These are phyloP conservation scores for Penicillium sp. DNA, from an alignment of 2,329 filamentous ascomycete genomes.

Conservation along the genomic window DNA sequence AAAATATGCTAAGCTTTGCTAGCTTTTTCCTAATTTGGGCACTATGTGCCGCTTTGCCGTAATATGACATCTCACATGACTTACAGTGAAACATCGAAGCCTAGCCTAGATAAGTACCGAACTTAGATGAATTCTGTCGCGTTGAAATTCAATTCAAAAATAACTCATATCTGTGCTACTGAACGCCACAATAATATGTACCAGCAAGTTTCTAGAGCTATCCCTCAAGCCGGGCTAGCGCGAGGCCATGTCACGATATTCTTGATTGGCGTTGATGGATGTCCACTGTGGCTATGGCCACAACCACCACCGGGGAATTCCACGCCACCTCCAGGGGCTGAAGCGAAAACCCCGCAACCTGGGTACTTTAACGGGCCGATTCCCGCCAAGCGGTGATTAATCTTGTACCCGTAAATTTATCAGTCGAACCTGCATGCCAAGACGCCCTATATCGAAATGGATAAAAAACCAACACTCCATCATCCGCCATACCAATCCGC, in stretches of 20 bases:
- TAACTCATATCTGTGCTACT: too few relatives aligned
- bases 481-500: conserved; percentile 20
- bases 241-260: conserved; percentile 50
- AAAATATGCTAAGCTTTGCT: too few relatives aligned
- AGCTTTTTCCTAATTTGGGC: too few relatives aligned
- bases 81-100: too few relatives aligned
- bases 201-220: too few relatives aligned
- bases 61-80: too few relatives aligned
- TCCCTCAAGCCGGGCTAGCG: neutral
- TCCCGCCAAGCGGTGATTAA: neutral
- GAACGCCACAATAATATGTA: too few relatives aligned
- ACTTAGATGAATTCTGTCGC: too few relatives aligned
- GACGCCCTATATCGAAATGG: neutral
- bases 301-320: neutral
- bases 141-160: too few relatives aligned
- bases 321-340: neutral
- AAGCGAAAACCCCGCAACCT: neutral
- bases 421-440: neutral
- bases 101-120: too few relatives aligned
- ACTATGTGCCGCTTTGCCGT: too few relatives aligned
- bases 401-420: neutral
- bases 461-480: neutral
- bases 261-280: conserved; percentile 51
- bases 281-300: conserved; percentile 23
- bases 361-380: neutral